A percentile compares a stretch with the other conserved stretches of the same genome.
Conservation (phyloP, 192 early-diverging fungal species). For the Glomus cerebriforme region DNA sequence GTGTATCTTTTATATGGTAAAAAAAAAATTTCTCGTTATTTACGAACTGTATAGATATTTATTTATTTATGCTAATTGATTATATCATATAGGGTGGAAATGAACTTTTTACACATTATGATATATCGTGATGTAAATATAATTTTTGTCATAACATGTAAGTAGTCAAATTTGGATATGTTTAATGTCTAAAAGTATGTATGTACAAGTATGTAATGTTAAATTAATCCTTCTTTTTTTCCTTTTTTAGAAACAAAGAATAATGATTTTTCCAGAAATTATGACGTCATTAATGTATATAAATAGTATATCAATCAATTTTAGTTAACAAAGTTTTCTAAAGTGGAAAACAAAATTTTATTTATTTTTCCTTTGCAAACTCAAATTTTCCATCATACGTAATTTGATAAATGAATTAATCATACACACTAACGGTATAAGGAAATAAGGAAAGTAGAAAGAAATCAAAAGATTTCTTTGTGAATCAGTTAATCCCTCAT, state of each 20-base stretch:
- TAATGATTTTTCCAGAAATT: neutral
- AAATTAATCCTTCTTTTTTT: neutral
- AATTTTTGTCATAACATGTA: too few species aligned
- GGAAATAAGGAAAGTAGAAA: slow-evolving; percentile 69
- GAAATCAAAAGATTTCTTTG: slow-evolving; percentile 35
- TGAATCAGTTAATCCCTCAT: slow-evolving; percentile 36
- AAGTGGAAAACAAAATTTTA: neutral
- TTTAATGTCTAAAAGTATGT: too few species aligned
- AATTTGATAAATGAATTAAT: neutral
- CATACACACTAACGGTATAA: slow-evolving; percentile 52
- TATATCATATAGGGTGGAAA: neutral
- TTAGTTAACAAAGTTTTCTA: neutral
- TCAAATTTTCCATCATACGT: neutral
- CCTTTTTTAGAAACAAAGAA: neutral
- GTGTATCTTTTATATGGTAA: slow-evolving; percentile 21
- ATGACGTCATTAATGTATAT: neutral
- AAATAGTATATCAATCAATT: neutral
- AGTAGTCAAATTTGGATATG: too few species aligned
- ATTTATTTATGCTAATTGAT: neutral
- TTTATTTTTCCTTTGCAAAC: slow-evolving; percentile 5
- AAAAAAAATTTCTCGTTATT: neutral
- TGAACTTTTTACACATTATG: neutral
- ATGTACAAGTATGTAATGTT: neutral
- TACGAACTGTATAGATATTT: neutral
- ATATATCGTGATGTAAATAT: neutral